Evolutionary conservation across 176 grass and related monocot species (phyloP).

Genomic region (Eragrostis curvula): DNA sequence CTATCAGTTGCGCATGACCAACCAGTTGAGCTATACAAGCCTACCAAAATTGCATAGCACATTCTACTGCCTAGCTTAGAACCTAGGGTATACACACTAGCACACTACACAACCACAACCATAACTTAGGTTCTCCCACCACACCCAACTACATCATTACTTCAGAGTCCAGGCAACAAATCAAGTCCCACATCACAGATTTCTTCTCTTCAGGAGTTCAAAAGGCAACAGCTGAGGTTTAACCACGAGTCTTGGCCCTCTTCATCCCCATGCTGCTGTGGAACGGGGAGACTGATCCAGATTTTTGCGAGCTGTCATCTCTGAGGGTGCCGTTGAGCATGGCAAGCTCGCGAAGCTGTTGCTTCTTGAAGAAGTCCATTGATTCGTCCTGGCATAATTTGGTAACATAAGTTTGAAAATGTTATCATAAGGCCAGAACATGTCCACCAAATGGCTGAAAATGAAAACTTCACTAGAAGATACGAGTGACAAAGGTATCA

Average conservation of each 20-base stretch:
- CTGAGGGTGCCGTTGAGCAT: conserved; percentile 54
- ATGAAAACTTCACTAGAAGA: not conserved
- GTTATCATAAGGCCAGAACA: not conserved
- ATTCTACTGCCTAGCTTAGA: not conserved
- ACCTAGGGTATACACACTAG: not conserved
- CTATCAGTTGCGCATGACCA: not conserved
- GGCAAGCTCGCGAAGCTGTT: conserved; percentile 57
- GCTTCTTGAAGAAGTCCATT: conserved; percentile 54
- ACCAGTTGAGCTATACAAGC: conserved; percentile 6
- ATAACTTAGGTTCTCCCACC: not conserved
- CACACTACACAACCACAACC: not conserved
- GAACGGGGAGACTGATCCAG: conserved; percentile 50
- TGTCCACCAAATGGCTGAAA: not conserved
- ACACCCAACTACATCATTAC: not conserved
- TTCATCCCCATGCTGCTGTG: conserved; percentile 51
- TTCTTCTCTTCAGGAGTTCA: not conserved
- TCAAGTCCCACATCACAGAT: not conserved
- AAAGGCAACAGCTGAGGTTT: not conserved
- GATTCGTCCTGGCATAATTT: conserved; percentile 53
- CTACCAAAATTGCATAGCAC: conserved; percentile 35
- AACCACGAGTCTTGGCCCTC: conserved; percentile 54
- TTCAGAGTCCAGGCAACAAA: not conserved
- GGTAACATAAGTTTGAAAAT: not conserved
- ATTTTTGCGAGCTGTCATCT: conserved; percentile 40
- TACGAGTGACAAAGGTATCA: not conserved